These are phyloP conservation scores for Cryptosporidium muris DNA, from an alignment of 169 alveolate genomes.

Conservation along the genomic window DNA sequence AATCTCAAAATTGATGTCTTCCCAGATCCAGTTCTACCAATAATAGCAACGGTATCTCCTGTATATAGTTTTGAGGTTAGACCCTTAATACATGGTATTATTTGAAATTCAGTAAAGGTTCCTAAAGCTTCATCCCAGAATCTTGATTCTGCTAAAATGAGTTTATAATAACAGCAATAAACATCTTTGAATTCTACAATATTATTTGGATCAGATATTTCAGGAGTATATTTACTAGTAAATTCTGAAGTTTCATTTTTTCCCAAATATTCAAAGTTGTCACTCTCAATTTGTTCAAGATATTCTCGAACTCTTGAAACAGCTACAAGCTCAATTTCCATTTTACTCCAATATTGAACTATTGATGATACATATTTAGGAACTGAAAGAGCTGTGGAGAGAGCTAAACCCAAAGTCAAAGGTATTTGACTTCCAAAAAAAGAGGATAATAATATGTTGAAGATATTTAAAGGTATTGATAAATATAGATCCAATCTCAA, in stretches of 20 bases:
- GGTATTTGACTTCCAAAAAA: background rate
- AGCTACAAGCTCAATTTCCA: slow-evolving; percentile 55
- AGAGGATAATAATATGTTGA: slow-evolving; percentile 20
- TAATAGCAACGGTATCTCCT: slow-evolving; percentile 42
- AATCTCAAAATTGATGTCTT: slow-evolving; percentile 42
- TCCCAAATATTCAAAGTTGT: slow-evolving; percentile 12
- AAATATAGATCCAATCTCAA: slow-evolving; percentile 38
- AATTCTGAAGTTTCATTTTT: background rate
- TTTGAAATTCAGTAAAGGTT: background rate
- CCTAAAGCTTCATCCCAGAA: slow-evolving; percentile 13
- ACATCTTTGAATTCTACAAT: slow-evolving; percentile 12
- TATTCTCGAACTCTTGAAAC: slow-evolving; percentile 32
- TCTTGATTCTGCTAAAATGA: background rate
- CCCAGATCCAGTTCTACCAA: slow-evolving; percentile 67
- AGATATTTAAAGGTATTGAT: slow-evolving; percentile 17
- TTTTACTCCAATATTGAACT: slow-evolving; percentile 51
- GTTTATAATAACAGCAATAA: slow-evolving; percentile 19
- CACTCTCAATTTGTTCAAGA: slow-evolving; percentile 3
- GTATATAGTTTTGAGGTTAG: slow-evolving; percentile 17
- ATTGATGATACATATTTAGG: slow-evolving; percentile 39
- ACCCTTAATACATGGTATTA: background rate
- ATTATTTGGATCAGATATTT: background rate
- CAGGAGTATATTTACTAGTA: no score
- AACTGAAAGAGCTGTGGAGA: slow-evolving; percentile 22
- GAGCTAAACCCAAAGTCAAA: slow-evolving; percentile 3